phyloP scores from a whole-genome alignment of 208 protist genomes.

The Willaertia magna region DNA sequence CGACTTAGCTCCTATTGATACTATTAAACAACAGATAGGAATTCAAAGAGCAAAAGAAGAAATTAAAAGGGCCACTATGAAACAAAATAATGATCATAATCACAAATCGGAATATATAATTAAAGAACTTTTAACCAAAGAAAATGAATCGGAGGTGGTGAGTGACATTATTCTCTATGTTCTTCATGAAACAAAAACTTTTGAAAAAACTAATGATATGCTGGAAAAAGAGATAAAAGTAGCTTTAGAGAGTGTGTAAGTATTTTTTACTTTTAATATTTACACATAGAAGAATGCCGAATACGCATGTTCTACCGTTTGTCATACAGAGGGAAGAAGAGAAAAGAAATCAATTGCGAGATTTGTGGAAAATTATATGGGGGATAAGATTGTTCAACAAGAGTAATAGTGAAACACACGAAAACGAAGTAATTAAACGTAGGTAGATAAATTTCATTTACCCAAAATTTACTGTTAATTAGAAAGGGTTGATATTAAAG shows the following conservation, averaged over 20 bases:
- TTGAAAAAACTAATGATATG: neutral
- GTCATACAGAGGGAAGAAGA: conserved; percentile 48
- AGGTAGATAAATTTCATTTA: neutral
- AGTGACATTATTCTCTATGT: conserved; percentile 25
- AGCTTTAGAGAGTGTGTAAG: conserved; percentile 52
- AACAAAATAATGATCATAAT: conserved; percentile 18
- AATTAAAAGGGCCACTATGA: conserved; percentile 6
- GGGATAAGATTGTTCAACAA: conserved; percentile 65
- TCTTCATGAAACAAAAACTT: conserved; percentile 17
- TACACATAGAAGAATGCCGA: no score
- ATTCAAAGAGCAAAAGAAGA: conserved; percentile 17
- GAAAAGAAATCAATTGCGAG: conserved; percentile 54
- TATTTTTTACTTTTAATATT: no score
- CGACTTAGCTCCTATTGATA: conserved; percentile 14
- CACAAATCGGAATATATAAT: conserved; percentile 13
- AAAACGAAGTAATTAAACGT: neutral
- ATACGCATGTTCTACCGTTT: conserved; percentile 47
- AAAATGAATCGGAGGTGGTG: conserved; percentile 10
- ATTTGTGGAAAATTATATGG: conserved; percentile 66
- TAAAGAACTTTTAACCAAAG: conserved; percentile 14
- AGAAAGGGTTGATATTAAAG: neutral
- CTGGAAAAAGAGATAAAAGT: conserved; percentile 39
- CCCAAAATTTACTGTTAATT: neutral
- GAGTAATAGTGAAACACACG: no score
- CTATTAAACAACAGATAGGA: conserved; percentile 18